These are phyloP conservation scores for Aspergillus carbonarius DNA, from an alignment of 2,329 filamentous ascomycete genomes.

Conservation along the genomic window DNA sequence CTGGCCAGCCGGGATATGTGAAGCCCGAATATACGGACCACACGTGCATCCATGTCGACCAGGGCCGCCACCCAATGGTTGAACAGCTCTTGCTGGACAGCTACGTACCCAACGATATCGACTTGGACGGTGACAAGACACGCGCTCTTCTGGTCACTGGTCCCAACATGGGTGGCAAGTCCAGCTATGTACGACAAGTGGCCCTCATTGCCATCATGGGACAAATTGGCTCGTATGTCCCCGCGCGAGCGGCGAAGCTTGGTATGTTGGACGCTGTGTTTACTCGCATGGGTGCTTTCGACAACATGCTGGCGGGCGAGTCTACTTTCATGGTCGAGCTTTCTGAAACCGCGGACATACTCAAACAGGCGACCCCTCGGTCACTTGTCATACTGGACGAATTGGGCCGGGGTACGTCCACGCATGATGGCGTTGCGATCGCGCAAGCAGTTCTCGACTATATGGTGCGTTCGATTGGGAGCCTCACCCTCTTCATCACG, in stretches of 20 bases:
- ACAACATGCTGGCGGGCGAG: conserved; percentile 94
- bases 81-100: conserved; percentile 81
- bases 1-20: conserved; percentile 80
- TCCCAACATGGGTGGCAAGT: conserved; percentile 99
- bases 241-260: conserved; percentile 69
- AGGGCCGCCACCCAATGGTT: conserved; percentile 91
- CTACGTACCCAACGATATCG: conserved; percentile 88
- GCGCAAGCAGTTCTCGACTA: conserved; percentile 87
- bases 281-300: conserved; percentile 92
- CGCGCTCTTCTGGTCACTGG: conserved; percentile 87
- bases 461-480: conserved; percentile 70
- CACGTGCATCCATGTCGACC: conserved; percentile 67
- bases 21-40: conserved; percentile 69
- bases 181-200: conserved; percentile 90
- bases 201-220: conserved; percentile 91
- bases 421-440: conserved; percentile 94
- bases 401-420: conserved; percentile 87
- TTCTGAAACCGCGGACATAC: conserved; percentile 84
- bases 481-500: conserved; percentile 92
- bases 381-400: conserved; percentile 92
- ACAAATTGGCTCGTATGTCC: conserved; percentile 92
- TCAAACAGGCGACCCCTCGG: conserved; percentile 81
- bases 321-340: conserved; percentile 98
- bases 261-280: conserved; percentile 89
- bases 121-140: conserved; percentile 64